A percentile compares a stretch with the other conserved stretches of the same genome.
Evolutionary conservation across 2,329 filamentous ascomycete genomes (phyloP).

Genomic region (Achaetomium macrosporum): DNA sequence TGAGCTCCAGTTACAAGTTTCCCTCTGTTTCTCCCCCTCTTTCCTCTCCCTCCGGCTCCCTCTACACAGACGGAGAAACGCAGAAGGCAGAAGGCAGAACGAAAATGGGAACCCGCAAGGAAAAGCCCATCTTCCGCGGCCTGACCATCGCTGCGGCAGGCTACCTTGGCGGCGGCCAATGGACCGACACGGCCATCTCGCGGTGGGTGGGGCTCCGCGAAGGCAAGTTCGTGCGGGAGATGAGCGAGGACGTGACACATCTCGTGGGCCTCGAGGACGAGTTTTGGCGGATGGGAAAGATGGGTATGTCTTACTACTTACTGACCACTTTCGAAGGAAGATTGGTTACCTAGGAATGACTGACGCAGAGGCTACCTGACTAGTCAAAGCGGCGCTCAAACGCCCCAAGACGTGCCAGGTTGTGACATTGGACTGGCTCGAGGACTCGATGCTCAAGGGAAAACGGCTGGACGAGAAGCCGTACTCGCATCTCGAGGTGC

Average conservation of each 20-base stretch:
- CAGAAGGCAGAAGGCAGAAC: background rate
- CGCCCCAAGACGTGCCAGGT: slow-evolving; percentile 33
- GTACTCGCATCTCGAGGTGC: slow-evolving; percentile 32
- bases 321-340: background rate
- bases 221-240: slow-evolving; percentile 46
- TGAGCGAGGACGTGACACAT: slow-evolving; percentile 61
- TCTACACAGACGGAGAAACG: background rate
- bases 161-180: slow-evolving; percentile 42
- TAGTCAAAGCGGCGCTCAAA: slow-evolving; percentile 36
- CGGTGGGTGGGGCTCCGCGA: slow-evolving; percentile 61
- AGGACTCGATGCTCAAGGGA: slow-evolving; percentile 36
- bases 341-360: background rate
- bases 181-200: slow-evolving; percentile 50
- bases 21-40: background rate
- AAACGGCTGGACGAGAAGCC: slow-evolving; percentile 30
- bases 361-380: background rate
- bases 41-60: background rate
- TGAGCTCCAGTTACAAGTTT: background rate
- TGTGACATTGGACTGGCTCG: slow-evolving; percentile 48
- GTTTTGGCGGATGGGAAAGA: slow-evolving; percentile 43
- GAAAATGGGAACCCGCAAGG: slow-evolving; percentile 1
- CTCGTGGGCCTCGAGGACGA: slow-evolving; percentile 60
- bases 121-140: slow-evolving; percentile 23
- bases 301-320: slow-evolving; percentile 30
- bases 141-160: slow-evolving; percentile 49